Conservation (phyloP, 2,329 filamentous ascomycete species). For the Alternaria consortialis region DNA sequence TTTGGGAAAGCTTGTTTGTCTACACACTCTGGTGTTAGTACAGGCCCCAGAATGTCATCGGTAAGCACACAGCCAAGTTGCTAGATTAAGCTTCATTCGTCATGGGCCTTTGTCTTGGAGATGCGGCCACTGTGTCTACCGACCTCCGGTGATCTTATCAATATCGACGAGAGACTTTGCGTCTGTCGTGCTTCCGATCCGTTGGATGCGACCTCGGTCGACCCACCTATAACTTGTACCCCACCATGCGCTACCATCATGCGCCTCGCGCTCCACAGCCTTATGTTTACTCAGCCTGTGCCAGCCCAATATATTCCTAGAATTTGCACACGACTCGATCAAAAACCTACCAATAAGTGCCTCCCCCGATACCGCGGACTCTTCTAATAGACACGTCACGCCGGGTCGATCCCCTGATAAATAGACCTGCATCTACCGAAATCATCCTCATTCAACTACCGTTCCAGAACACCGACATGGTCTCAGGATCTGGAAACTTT, state of each 20-base stretch:
- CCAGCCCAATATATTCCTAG: not conserved
- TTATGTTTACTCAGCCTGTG: conserved; percentile 7
- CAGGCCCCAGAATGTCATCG: not conserved
- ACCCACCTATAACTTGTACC: not conserved
- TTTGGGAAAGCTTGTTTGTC: not conserved
- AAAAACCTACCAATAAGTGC: not conserved
- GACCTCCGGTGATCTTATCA: not conserved
- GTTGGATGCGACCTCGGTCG: not conserved
- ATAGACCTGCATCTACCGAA: not conserved
- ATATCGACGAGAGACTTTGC: not conserved
- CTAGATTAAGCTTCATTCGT: not conserved
- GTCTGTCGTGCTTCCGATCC: not conserved
- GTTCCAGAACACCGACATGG: conserved; percentile 15
- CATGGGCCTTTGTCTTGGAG: not conserved
- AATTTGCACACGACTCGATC: not conserved
- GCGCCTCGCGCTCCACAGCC: not conserved
- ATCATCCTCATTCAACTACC: not conserved
- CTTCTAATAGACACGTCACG: not conserved
- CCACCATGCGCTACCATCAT: not conserved
- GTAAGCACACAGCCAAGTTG: not conserved
- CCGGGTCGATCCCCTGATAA: not conserved
- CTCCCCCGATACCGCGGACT: not conserved
- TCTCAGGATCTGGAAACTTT: conserved; percentile 14
- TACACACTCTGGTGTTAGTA: not conserved
- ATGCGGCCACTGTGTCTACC: not conserved